Base-by-base conservation (phyloP, 139 green algal genomes). In the Volvox reticuliferus region DNA sequence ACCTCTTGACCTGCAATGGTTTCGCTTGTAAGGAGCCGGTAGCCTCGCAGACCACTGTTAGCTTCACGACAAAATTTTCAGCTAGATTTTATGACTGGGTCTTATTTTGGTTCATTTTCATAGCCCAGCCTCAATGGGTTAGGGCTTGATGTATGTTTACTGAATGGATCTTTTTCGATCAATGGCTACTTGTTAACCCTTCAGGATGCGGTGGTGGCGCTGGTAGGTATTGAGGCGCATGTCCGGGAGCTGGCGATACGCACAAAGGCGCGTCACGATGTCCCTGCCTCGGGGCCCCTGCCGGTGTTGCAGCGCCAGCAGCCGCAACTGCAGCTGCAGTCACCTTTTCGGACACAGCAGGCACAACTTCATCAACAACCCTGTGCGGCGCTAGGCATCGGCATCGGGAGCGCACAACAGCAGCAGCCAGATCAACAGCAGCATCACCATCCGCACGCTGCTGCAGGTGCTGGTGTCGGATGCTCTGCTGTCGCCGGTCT, bases 161-260 rank as follows among this genome's bases (percentile, higher is more conserved):
- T 80, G n/a, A n/a, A 80, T 32, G 18, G 73, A 24, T 33, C n/a
- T 2, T n/a, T n/a, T n/a, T n/a, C n/a, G n/a, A n/a, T n/a, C n/a
- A n/a, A n/a, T 80, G 24, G 20, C 2, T 61, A 16, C 2, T 61
- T 20, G 33, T 37, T 36, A 24, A 28, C 32, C n/a, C 73, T 85
- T 44, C 65, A 88, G 82, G 82, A 88, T 30, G 20, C 33, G 2
- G 65, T 67, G 1, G 63, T 88, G 22, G 82, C 82, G 20, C 62
- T 88, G 63, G 32, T 26, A 0, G 82, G 82, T 67, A 79, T 88
- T 2, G 82, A 88, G 65, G 63, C 22, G 32, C 82, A 88, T 65
- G 63, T 87, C 28, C 81, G 81, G 18, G 81, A 87, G 30, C 50
- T 69, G 12, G 14, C 9, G 22, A 33, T 33, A 20, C 12, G 18